Percentiles rank a stretch among this genome's conserved stretches.
phyloP scores from a whole-genome alignment of 2,329 filamentous ascomycete genomes.

The Colletotrichum sp. region DNA sequence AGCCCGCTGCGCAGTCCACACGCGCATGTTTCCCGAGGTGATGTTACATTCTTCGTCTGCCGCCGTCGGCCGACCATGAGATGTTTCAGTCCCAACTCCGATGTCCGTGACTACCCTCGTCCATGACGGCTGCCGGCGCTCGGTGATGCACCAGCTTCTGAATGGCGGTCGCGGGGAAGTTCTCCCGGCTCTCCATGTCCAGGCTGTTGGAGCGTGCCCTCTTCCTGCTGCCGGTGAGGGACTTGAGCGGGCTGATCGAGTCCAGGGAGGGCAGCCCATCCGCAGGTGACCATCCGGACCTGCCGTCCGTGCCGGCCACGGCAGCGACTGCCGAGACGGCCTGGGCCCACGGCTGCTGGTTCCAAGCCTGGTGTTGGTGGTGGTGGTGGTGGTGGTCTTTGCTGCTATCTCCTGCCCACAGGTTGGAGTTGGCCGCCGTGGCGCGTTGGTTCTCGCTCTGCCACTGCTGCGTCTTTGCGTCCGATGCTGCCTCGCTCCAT shows the following conservation, averaged over 20 bases:
- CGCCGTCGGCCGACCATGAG: neutral
- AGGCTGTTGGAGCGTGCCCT: constrained; percentile 22
- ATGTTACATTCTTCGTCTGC: neutral
- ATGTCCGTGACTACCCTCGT: constrained; percentile 18
- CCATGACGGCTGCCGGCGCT: constrained; percentile 13
- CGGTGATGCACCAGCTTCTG: constrained; percentile 23
- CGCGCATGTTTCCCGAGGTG: neutral
- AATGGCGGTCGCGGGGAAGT: constrained; percentile 23
- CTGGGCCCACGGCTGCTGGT: constrained; percentile 28
- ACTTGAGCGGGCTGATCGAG: constrained; percentile 23
- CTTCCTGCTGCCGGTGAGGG: constrained; percentile 11
- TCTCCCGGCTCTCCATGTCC: constrained; percentile 24
- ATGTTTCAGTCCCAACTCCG: constrained; percentile 21
- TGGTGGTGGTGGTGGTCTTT: constrained; percentile 26
- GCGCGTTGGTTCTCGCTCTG: constrained; percentile 22
- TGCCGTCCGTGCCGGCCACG: constrained; percentile 26
- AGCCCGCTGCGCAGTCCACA: neutral
- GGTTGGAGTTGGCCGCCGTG: constrained; percentile 28
- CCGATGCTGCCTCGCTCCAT: constrained; percentile 16
- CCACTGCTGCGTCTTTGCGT: constrained; percentile 19
- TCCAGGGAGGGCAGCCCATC: constrained; percentile 19
- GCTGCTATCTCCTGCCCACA: constrained; percentile 26
- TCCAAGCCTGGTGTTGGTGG: constrained; percentile 32
- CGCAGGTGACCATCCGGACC: constrained; percentile 19
- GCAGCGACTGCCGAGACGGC: constrained; percentile 34